Conservation (phyloP, 345 rosid species). For the Turnera subulata region DNA sequence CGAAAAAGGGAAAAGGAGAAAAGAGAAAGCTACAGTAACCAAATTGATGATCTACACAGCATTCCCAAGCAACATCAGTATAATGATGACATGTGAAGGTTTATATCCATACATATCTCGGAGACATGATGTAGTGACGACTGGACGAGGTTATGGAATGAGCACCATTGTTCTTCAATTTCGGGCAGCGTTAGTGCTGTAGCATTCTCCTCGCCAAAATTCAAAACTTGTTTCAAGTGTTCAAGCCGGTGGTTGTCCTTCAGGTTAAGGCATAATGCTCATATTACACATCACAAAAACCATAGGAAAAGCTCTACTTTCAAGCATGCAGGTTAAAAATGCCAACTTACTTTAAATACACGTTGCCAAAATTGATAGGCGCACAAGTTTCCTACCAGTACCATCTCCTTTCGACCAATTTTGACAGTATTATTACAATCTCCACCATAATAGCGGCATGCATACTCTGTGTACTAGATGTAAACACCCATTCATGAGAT, state of each 20-base stretch:
- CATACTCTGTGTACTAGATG: slow-evolving; percentile 62
- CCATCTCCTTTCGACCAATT: slow-evolving; percentile 57
- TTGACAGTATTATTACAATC: slow-evolving; percentile 32
- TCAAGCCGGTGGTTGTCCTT: slow-evolving; percentile 77
- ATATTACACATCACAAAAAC: slow-evolving; percentile 14
- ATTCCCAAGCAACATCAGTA: slow-evolving; percentile 7
- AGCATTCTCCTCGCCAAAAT: slow-evolving; percentile 35
- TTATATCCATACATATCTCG: slow-evolving; percentile 59
- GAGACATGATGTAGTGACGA: slow-evolving; percentile 68
- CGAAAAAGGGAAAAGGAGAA: neutral
- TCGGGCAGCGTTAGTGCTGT: slow-evolving; percentile 31
- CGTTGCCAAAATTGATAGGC: slow-evolving; percentile 91
- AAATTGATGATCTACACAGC: neutral
- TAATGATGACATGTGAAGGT: neutral
- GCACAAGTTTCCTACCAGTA: slow-evolving; percentile 61
- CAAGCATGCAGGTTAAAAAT: slow-evolving; percentile 8
- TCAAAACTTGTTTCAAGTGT: slow-evolving; percentile 47
- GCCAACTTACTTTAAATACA: slow-evolving; percentile 55
- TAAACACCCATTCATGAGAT: slow-evolving; percentile 15
- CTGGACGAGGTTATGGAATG: slow-evolving; percentile 63
- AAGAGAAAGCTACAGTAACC: neutral
- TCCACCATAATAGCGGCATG: slow-evolving; percentile 45
- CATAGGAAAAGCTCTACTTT: slow-evolving; percentile 1
- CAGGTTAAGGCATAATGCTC: slow-evolving; percentile 20
- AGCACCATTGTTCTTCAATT: slow-evolving; percentile 92